Evolutionary conservation across 257 asterid genomes (phyloP), one percentile per base, ranked within the genome.

Genomic region (Striga asiatica): DNA sequence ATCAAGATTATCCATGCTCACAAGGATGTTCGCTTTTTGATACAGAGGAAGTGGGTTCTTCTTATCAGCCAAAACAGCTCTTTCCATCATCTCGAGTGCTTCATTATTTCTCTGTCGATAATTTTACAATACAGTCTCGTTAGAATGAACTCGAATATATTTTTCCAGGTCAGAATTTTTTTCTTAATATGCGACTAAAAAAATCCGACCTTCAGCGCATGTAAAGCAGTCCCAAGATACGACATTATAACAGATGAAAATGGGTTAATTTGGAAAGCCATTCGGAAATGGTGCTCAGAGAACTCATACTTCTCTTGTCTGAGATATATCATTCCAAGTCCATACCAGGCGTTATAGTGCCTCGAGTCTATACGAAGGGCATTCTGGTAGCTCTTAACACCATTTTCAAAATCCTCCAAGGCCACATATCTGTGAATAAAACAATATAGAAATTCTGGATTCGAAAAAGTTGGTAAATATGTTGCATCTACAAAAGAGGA

Each of bases 261-360:
- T 0, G 94, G 85, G 69, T 92, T 92, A 62, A 92, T 88, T 67
- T 74, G 84, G 69, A 71, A 79, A 56, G 97, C 98, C 91, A 77
- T 71, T 31, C 93, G 81, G 56, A 91, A 91, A 69, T 87, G 93
- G 74, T 91, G 95, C 80, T 91, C 95, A 18, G 98, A 77, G 69
- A 92, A 88, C 62, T 77, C 94, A 53, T 84, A 75, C 77, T 92
- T 92, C 74, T 92, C 98, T 66, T 88, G 97, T 35, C 94, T 77
- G 55, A 88, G 92, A 64, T 84, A 92, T 50, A 92, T 72, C 97
- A 92, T 88, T 63, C 98, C 97, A 71, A 92, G 91, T 53, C 98
- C 98, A 68, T 92, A 77, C 98, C 97, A 92, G 45, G 98, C 97
- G 69, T 92, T 92, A 66, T 92, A 92, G 80, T 92, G 98, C 48